Evolutionary conservation across 2,329 filamentous ascomycete genomes (phyloP).

Genomic region (Scedosporium dehoogii): DNA sequence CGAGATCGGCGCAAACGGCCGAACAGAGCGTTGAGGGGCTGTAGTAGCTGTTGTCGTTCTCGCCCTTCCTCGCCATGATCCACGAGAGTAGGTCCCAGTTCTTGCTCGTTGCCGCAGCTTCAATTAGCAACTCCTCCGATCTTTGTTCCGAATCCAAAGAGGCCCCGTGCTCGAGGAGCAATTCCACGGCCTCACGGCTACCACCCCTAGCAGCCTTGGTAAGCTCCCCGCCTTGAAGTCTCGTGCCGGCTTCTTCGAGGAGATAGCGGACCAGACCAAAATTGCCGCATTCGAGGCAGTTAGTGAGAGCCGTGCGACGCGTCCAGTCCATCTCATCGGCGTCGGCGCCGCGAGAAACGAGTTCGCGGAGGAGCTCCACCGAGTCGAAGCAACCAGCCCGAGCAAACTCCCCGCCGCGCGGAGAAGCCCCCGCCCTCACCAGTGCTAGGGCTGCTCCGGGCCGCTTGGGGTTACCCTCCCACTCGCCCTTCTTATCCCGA

Average conservation of each 20-base stretch:
- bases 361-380: background rate
- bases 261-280: background rate
- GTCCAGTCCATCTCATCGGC: background rate
- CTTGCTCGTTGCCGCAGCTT: background rate
- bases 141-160: background rate
- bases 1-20: background rate
- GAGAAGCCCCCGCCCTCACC: background rate
- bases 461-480: background rate
- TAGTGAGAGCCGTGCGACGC: background rate
- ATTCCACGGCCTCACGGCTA: background rate
- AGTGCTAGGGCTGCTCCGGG: background rate
- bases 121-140: background rate
- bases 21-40: background rate
- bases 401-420: background rate
- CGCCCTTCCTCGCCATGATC: background rate
- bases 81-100: background rate
- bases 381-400: background rate
- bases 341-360: background rate
- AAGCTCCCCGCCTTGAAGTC: background rate
- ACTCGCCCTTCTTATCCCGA: background rate
- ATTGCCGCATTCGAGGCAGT: background rate
- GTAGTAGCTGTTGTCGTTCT: background rate
- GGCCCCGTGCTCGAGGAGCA: background rate
- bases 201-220: background rate
- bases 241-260: background rate